A percentile compares a stretch with the other conserved stretches of the same genome.
phyloP scores from a whole-genome alignment of 371 early-diverging fungal genomes.

The Dichotomocladium elegans region DNA sequence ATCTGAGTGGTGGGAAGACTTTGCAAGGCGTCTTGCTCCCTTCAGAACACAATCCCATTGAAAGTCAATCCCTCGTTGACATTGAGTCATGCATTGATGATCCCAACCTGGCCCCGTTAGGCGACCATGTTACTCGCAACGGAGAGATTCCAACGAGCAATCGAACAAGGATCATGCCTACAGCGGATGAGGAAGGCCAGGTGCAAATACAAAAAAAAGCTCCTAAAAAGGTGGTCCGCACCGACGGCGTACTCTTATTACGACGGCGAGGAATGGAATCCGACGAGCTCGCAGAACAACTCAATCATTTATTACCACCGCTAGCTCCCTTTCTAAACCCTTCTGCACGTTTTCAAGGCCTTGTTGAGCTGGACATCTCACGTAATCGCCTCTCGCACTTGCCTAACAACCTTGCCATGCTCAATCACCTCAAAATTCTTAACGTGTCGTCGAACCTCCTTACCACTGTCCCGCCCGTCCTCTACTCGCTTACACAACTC shows the following conservation, averaged over 20 bases:
- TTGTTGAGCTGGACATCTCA: conserved; percentile 59
- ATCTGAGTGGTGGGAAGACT: conserved; percentile 28
- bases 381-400: conserved; percentile 44
- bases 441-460: conserved; percentile 58
- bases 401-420: conserved; percentile 38
- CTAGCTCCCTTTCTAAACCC: conserved; percentile 27
- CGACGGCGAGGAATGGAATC: conserved; percentile 43
- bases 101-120: conserved; percentile 55
- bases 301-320: conserved; percentile 34
- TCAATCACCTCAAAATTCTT: conserved; percentile 41
- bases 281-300: conserved; percentile 32
- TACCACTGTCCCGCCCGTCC: conserved; percentile 42
- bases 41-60: conserved; percentile 20
- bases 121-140: conserved; percentile 34
- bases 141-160: neutral
- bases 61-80: conserved; percentile 33
- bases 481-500: conserved; percentile 41
- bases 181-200: conserved; percentile 6
- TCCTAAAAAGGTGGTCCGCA: conserved; percentile 5
- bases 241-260: conserved; percentile 36
- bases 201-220: conserved; percentile 16
- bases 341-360: conserved; percentile 17
- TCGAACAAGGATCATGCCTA: neutral
- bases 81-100: conserved; percentile 63
- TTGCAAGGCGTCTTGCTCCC: conserved; percentile 37